These are phyloP conservation scores for Diaporthe ilicicola DNA, from an alignment of 2,329 filamentous ascomycete genomes.

Conservation along the genomic window DNA sequence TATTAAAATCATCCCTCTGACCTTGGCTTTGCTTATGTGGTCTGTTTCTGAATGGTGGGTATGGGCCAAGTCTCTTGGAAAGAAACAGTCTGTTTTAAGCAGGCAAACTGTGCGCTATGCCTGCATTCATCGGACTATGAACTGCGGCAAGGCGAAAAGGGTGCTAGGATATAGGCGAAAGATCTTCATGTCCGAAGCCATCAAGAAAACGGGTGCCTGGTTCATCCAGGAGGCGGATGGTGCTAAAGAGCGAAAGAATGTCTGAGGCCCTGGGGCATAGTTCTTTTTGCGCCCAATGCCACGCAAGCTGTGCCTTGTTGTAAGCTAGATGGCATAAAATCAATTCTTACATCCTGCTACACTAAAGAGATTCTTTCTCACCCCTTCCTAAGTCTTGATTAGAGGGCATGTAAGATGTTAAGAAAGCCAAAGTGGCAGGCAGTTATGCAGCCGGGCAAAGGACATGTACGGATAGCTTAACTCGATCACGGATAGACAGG, in stretches of 20 bases:
- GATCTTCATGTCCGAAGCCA: slow-evolving; percentile 32
- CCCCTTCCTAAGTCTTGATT: too few relatives aligned
- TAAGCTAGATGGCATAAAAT: too few relatives aligned
- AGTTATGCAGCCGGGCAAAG: too few relatives aligned
- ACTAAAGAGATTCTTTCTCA: too few relatives aligned
- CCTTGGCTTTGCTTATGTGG: background rate
- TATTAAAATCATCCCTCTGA: background rate
- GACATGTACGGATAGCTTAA: too few relatives aligned
- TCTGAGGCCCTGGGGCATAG: background rate
- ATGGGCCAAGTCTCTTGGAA: background rate
- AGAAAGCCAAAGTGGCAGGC: too few relatives aligned
- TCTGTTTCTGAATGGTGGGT: slow-evolving; percentile 8
- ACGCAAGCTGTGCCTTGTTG: too few relatives aligned
- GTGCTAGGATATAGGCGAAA: slow-evolving; percentile 35
- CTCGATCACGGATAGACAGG: too few relatives aligned
- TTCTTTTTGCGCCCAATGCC: too few relatives aligned
- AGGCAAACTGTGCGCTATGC: background rate
- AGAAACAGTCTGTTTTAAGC: background rate
- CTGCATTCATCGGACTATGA: slow-evolving; percentile 32
- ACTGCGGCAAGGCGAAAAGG: slow-evolving; percentile 34
- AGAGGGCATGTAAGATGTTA: too few relatives aligned
- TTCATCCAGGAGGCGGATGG: slow-evolving; percentile 30
- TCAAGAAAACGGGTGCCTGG: slow-evolving; percentile 35
- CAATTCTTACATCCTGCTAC: too few relatives aligned
- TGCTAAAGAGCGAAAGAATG: background rate